Evolutionary conservation across 2,329 filamentous ascomycete genomes (phyloP).

Genomic region (Metarhizium brunneum): DNA sequence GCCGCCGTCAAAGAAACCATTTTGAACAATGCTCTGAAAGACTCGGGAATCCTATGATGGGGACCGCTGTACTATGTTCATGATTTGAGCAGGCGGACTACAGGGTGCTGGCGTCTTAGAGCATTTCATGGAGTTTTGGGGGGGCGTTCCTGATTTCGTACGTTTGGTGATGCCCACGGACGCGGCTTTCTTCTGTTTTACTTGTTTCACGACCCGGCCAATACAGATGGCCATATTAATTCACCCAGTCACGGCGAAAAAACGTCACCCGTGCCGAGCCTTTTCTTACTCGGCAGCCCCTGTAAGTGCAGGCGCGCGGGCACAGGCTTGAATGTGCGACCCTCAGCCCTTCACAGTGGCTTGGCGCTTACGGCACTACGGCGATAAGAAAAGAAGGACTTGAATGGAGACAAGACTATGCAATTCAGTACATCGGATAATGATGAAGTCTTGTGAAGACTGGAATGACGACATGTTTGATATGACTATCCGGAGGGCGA

Average conservation of each 20-base stretch:
- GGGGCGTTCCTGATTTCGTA: background rate
- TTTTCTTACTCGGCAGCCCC: background rate
- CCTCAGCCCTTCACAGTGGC: background rate
- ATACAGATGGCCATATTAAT: background rate
- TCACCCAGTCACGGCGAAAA: background rate
- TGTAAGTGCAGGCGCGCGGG: background rate
- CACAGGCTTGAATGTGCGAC: background rate
- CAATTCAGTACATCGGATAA: background rate
- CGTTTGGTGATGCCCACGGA: background rate
- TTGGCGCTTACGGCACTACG: background rate
- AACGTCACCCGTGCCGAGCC: background rate
- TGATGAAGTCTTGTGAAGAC: background rate
- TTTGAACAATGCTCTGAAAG: constrained; percentile 93
- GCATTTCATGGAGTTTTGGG: constrained; percentile 11
- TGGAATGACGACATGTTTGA: constrained; percentile 5
- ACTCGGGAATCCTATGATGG: constrained; percentile 83
- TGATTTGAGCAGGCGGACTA: constrained; percentile 8
- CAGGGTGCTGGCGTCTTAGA: constrained; percentile 13
- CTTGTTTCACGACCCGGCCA: background rate
- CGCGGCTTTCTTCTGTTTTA: background rate
- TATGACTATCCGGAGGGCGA: constrained; percentile 1
- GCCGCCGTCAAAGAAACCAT: constrained; percentile 98
- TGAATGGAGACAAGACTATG: background rate
- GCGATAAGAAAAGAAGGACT: background rate
- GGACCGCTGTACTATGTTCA: constrained; percentile 5